phyloP scores from a whole-genome alignment of 345 rosid species.

The Euclidium syriacum region DNA sequence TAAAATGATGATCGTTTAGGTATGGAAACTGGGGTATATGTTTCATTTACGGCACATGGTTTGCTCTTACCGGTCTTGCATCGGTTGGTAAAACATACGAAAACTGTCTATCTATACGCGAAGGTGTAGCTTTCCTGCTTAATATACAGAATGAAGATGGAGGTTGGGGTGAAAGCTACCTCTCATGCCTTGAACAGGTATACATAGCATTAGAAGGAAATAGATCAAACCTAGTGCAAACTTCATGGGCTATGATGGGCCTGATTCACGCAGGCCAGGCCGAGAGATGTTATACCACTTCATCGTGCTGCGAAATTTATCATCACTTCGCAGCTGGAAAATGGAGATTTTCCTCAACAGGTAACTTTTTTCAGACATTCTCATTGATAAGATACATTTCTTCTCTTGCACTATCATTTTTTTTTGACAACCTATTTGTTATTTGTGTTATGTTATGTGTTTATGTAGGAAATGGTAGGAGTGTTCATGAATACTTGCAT shows the following conservation, averaged over 20 bases:
- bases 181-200: conserved; percentile 11
- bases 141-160: conserved; percentile 14
- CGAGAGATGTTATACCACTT: conserved; percentile 42
- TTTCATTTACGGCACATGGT: conserved; percentile 19
- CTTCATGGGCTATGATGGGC: no score
- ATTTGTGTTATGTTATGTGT: not conserved
- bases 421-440: no score
- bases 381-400: no score
- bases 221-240: conserved; percentile 48
- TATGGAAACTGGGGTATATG: conserved; percentile 22
- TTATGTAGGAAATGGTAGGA: no score
- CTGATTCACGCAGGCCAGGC: conserved; percentile 39
- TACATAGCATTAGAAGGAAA: conserved; percentile 33
- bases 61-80: conserved; percentile 14
- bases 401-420: no score
- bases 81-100: conserved; percentile 6
- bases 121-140: conserved; percentile 10
- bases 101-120: not conserved
- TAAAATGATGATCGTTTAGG: no score
- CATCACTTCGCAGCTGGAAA: conserved; percentile 51
- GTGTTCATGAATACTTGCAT: conserved; percentile 50
- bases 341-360: conserved; percentile 58
- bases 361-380: conserved; percentile 17
- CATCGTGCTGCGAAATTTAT: conserved; percentile 48
- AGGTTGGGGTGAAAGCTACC: conserved; percentile 29